Conservation (phyloP, 2,329 filamentous ascomycete genomes). For the Phaeosphaeriaceae sp. region DNA sequence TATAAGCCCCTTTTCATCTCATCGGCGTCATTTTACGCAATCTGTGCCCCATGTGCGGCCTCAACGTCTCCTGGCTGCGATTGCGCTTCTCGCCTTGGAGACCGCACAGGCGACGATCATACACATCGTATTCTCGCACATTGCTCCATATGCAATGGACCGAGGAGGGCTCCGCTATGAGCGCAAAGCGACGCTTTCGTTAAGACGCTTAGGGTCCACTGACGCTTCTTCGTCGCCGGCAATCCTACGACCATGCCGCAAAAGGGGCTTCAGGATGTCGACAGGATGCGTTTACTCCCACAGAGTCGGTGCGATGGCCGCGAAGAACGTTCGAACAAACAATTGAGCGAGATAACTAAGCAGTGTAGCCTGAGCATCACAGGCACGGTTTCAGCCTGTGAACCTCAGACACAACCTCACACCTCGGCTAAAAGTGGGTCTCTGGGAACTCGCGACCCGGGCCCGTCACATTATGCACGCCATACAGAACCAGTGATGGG, state of each 20-base stretch:
- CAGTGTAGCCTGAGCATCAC: conserved; percentile 2
- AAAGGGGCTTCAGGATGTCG: neutral
- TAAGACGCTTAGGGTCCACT: neutral
- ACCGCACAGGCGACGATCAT: neutral
- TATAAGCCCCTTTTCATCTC: neutral
- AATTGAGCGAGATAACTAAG: neutral
- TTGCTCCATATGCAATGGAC: neutral
- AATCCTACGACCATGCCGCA: neutral
- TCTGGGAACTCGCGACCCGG: conserved; percentile 6
- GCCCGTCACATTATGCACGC: conserved; percentile 16
- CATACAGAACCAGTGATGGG: conserved; percentile 6
- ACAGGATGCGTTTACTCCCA: neutral
- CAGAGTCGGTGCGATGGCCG: neutral
- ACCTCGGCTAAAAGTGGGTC: conserved; percentile 17
- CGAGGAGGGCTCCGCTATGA: neutral
- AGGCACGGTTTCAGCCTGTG: conserved; percentile 31
- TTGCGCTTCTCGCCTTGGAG: neutral
- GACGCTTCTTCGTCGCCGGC: neutral
- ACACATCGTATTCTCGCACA: neutral
- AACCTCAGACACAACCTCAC: conserved; percentile 27
- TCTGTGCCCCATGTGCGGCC: neutral
- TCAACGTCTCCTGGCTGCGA: neutral
- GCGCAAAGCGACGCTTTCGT: neutral
- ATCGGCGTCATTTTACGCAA: neutral
- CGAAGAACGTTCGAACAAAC: neutral